A percentile compares a stretch with the other conserved stretches of the same genome.
phyloP scores from a whole-genome alignment of 2,329 filamentous ascomycete species.

The Arthrinium puccinioides region DNA sequence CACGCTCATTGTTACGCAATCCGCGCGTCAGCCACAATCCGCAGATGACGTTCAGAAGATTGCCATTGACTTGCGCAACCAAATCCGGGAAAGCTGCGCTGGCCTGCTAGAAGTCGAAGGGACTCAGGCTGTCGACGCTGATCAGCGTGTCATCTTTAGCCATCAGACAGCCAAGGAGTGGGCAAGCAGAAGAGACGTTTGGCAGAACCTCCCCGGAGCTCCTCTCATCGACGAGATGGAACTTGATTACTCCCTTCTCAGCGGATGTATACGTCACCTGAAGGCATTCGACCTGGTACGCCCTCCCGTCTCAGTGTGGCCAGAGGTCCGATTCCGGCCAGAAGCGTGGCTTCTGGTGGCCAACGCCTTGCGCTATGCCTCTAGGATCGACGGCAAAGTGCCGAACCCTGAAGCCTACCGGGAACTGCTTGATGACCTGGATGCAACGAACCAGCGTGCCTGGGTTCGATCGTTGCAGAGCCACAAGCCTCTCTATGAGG shows the following conservation, averaged over 20 bases:
- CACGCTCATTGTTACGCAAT: slow-evolving; percentile 14
- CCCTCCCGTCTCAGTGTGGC: slow-evolving; percentile 20
- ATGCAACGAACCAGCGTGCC: slow-evolving; percentile 18
- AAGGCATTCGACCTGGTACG: slow-evolving; percentile 17
- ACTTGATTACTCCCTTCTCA: slow-evolving; percentile 19
- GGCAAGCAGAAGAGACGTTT: slow-evolving; percentile 21
- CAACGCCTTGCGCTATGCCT: slow-evolving; percentile 21
- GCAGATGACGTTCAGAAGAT: slow-evolving; percentile 13
- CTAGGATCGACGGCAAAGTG: slow-evolving; percentile 16
- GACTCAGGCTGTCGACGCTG: slow-evolving; percentile 6
- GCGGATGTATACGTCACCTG: slow-evolving; percentile 21
- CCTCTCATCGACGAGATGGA: slow-evolving; percentile 13
- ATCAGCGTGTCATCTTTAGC: slow-evolving; percentile 21
- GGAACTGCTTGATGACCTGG: slow-evolving; percentile 20
- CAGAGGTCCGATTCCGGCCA: slow-evolving; percentile 20
- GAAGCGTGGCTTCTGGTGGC: slow-evolving; percentile 23
- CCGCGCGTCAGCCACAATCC: slow-evolving; percentile 13
- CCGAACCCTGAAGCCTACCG: slow-evolving; percentile 15
- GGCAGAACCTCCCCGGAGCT: slow-evolving; percentile 16
- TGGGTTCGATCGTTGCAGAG: slow-evolving; percentile 18
- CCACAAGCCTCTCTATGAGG: slow-evolving; percentile 22
- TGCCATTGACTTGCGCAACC: slow-evolving; percentile 17
- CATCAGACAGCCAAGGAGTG: slow-evolving; percentile 21
- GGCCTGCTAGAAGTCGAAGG: slow-evolving; percentile 18
- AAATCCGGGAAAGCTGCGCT: slow-evolving; percentile 15